Evolutionary conservation across 2,329 filamentous ascomycete species (phyloP), one percentile per base, ranked within the genome.

Genomic region (Colletotrichum scovillei): DNA sequence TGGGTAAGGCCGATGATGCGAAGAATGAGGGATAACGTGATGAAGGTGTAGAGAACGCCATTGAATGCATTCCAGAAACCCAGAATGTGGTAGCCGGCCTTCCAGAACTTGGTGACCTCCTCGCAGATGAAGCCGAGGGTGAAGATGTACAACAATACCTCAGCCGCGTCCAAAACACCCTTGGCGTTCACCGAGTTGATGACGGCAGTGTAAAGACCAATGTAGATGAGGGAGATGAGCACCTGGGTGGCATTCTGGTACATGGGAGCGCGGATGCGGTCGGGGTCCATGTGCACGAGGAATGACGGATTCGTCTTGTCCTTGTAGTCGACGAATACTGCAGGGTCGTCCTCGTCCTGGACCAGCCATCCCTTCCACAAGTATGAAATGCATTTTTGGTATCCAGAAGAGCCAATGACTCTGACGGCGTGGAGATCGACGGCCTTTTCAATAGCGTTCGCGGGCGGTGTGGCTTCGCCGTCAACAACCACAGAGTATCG

Each of bases 21-120:
- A 49, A 95, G 85, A 55, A 94, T 85, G 75, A 99, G 92, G 3
- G 94, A 97, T 4, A 94, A 89, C 0, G 91, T 90, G 42, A 99
- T 87, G 1, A 98, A 86, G 0, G 89, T 83, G 82, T 99, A 99
- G 0, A 99, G 88, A 0, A 92, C 88, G 30, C 90, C 89, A 82
- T 99, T 99, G 86, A 99, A 98, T 28, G 94, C 94, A 79, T 98
- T 98, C 97, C 97, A 98, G 82, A 99, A 99, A 24, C 94, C 93
- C 68, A 99, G 88, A 79, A 98, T 98, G 78, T 93, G 93, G 74
- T 93, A 90, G 11, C 97, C 97, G 16, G 98, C 94, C 81, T 99
- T 99, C 90, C 94, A 98, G 77, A 98, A 90, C 82, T 99, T 99
- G 80, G 92, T 86, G 0, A 92, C 76, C 80, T 98, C 97, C 80